Evolutionary conservation across 768 basidiomycete genomes (phyloP), one percentile per base, ranked within the genome.

Genomic region (Vishniacozyma victoriae): DNA sequence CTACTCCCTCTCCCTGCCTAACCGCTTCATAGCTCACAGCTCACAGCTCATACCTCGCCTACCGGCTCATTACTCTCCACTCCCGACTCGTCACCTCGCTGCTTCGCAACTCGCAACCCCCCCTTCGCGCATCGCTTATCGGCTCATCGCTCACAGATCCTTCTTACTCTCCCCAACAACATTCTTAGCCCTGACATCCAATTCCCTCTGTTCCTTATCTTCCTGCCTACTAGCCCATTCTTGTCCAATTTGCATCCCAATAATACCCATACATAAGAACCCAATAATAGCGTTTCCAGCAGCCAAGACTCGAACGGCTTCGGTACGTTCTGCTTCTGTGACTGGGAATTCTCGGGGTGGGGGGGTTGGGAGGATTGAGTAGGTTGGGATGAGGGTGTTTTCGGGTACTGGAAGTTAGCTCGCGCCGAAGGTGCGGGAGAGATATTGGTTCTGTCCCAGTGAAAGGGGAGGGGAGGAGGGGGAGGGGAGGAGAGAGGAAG

Each of bases 211-310:
- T 45, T 76, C 76, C 56, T 58, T 71, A 50, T 67, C 78, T 60
- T 86, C 86, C 40, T 74, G 55, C 23, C 84, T 80, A 50, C 75
- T 76, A 23, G 85, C 86, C 64, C 85, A 91, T 75, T 87, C 88
- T 65, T 91, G 87, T 18, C 88, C 89, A 46, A 80, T 83, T 83
- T 91, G 74, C 66, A 70, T 62, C 45, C 54, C 41, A 41, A 58
- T 60, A 20, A 72, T 59, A 20, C 72, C 72, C 25, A 71, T n/a
- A 0, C 63, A 70, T 66, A 85, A 87, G 80, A 81, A 75, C 44
- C 83, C 82, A 44, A 89, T 83, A 50, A 96, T 83, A 41, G 86
- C 80, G 65, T 95, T 93, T 9, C 84, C 90, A 5, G 92, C 92
- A 22, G 84, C 81, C 19, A 93, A 75, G 4, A 95, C 77, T 44